Base-by-base conservation (phyloP, 495 filamentous ascomycete genomes). In the Hapsidospora chrysogenum region DNA sequence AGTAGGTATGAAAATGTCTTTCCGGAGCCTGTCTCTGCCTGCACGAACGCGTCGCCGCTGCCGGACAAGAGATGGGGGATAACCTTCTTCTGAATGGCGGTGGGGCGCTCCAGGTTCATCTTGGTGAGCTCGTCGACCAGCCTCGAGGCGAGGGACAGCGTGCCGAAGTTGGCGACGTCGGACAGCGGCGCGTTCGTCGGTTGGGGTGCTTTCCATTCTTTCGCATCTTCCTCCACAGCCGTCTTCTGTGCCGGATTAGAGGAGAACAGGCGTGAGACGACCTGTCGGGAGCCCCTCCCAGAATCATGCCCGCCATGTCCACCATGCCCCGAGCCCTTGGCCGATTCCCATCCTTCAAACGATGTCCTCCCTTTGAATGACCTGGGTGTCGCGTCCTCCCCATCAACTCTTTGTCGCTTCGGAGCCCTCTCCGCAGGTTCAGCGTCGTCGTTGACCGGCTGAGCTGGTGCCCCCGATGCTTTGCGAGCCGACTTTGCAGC, bases 141-240 rank as follows among this genome's bases (percentile, higher is more conserved):
- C 17, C 69, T 68, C 1, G 72, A 58, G 13, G 83, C 87, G 18
- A 96, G 51, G 2, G 86, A 86, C 17, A 97, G 61, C 5, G 73
- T 70, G 11, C 72, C 81, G 43, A 97, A 97, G 16, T 76, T 89
- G 16, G 85, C 66, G 31, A 80, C 84, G 33, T 78, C 77, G 1
- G 74, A 67, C n/a, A 95, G 58, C 2, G 89, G 92, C n/a, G 89
- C 89, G 56, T 97, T 97, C 0, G 87, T 92, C n/a, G 89, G 81
- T 17, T 73, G 68, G 2, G 71, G 61, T 26, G 68, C 66, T 32
- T 51, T 49, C 11, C 62, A 54, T 17, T 63, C 58, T 1, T 32
- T 40, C 1, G 45, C 42, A 4, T 60, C 54, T 17, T 66, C 64
- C 2, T 53, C 53, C 31, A 73, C 65, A 9, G 52, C 53, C 21